Conservation (phyloP, 208 protist species). For the Wallacemonas sp. region DNA sequence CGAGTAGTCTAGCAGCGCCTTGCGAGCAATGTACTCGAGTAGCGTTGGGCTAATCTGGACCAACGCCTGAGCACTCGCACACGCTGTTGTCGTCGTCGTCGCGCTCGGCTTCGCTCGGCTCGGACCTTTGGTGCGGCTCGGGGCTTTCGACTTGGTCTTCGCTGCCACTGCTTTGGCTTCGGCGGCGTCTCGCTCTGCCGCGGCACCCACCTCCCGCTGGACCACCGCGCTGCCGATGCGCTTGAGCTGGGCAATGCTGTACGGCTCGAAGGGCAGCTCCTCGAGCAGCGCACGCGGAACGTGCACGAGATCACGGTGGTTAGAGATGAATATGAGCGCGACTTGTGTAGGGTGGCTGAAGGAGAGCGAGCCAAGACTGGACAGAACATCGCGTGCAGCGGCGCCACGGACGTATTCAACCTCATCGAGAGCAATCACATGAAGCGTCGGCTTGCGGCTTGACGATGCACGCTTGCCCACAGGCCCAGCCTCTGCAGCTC, state of each 20-base stretch:
- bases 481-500: no score
- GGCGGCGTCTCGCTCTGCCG: not conserved
- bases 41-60: constrained; percentile 53
- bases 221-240: constrained; percentile 40
- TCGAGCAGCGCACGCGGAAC: constrained; percentile 65
- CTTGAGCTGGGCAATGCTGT: constrained; percentile 47
- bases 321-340: constrained; percentile 79
- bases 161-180: not conserved
- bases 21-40: constrained; percentile 61
- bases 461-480: no score
- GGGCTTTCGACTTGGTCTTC: not conserved
- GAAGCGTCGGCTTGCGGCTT: constrained; percentile 26
- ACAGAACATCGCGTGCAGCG: constrained; percentile 35
- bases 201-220: constrained; percentile 21
- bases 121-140: no score
- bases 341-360: constrained; percentile 44
- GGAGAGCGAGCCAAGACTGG: constrained; percentile 47
- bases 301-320: constrained; percentile 74
- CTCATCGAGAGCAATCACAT: constrained; percentile 79
- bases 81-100: not conserved
- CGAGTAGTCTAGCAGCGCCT: constrained; percentile 60
- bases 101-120: no score
- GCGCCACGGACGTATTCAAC: constrained; percentile 65
- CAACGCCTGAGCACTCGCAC: constrained; percentile 10
- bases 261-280: constrained; percentile 67